A percentile compares a stretch with the other conserved stretches of the same genome.
phyloP scores from a whole-genome alignment of 129 eudicot genomes.

The Kitagawia praeruptora region DNA sequence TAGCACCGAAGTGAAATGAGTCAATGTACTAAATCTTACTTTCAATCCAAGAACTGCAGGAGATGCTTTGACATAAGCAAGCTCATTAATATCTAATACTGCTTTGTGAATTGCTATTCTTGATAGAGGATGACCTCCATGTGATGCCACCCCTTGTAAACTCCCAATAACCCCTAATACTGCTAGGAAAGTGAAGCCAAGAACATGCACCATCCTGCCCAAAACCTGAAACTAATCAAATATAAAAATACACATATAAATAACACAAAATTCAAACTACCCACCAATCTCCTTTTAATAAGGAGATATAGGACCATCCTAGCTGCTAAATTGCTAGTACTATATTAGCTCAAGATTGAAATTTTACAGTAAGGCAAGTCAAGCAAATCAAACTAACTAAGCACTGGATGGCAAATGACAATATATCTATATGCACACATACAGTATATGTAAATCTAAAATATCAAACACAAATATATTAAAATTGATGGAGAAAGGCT shows the following conservation, averaged over 20 bases:
- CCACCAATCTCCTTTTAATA: background rate
- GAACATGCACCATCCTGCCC: slow-evolving; percentile 28
- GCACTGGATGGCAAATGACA: background rate
- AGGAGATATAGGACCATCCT: background rate
- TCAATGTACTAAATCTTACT: slow-evolving; percentile 23
- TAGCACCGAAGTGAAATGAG: background rate
- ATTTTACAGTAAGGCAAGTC: background rate
- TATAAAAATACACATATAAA: background rate
- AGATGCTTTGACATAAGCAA: slow-evolving; percentile 61
- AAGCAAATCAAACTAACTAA: background rate
- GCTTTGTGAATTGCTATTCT: slow-evolving; percentile 57
- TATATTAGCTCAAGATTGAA: background rate
- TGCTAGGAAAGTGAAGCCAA: slow-evolving; percentile 32
- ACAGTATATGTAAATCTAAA: too few species aligned
- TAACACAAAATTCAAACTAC: background rate
- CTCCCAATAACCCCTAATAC: slow-evolving; percentile 32
- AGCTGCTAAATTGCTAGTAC: background rate
- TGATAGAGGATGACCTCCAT: slow-evolving; percentile 65
- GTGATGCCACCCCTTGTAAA: slow-evolving; percentile 42
- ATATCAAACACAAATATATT: background rate
- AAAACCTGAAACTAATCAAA: slow-evolving; percentile 17
- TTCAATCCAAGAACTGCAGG: slow-evolving; percentile 66
- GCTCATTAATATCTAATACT: slow-evolving; percentile 40
- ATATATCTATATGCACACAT: too few species aligned
- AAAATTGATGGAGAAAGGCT: background rate